Conservation (phyloP, 1,284 basidiomycete species). For the Amylostereum chailletii region DNA sequence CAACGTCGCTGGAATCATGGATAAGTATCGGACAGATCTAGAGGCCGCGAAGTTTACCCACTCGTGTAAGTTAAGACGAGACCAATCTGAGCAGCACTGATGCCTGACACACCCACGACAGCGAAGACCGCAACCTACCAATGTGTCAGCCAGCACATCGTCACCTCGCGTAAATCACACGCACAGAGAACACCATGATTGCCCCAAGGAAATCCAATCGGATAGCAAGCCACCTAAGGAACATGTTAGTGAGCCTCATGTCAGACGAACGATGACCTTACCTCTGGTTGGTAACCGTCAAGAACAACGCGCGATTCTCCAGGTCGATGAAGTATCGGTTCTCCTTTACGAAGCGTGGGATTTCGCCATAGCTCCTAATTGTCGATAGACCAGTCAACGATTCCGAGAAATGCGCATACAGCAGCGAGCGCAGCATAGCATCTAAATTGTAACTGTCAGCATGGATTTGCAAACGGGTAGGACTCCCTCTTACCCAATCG, state of each 20-base stretch:
- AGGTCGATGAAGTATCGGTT: constrained; percentile 71
- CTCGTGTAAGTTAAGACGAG: constrained; percentile 66
- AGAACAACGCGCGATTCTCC: constrained; percentile 60
- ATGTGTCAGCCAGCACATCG: constrained; percentile 18
- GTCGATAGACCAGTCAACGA: constrained; percentile 80
- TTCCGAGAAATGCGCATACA: constrained; percentile 89
- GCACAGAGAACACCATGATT: constrained; percentile 67
- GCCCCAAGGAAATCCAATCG: constrained; percentile 82
- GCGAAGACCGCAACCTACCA: constrained; percentile 42
- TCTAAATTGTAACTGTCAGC: constrained; percentile 26
- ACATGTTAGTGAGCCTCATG: not conserved
- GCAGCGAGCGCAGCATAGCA: constrained; percentile 48
- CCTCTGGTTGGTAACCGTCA: constrained; percentile 69
- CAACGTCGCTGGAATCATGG: constrained; percentile 30
- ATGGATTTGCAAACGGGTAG: constrained; percentile 27
- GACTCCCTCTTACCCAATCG: constrained; percentile 52
- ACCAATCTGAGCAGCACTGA: constrained; percentile 62
- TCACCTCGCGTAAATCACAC: constrained; percentile 57
- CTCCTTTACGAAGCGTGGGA: constrained; percentile 55
- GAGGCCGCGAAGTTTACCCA: constrained; percentile 15
- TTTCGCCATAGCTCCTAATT: constrained; percentile 78
- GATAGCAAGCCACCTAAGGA: constrained; percentile 71
- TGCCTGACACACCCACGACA: constrained; percentile 42
- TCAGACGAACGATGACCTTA: constrained; percentile 14
- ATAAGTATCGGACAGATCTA: not conserved